Conservation (phyloP, 2,329 filamentous ascomycete species). For the Neofusicoccum cordaticola region DNA sequence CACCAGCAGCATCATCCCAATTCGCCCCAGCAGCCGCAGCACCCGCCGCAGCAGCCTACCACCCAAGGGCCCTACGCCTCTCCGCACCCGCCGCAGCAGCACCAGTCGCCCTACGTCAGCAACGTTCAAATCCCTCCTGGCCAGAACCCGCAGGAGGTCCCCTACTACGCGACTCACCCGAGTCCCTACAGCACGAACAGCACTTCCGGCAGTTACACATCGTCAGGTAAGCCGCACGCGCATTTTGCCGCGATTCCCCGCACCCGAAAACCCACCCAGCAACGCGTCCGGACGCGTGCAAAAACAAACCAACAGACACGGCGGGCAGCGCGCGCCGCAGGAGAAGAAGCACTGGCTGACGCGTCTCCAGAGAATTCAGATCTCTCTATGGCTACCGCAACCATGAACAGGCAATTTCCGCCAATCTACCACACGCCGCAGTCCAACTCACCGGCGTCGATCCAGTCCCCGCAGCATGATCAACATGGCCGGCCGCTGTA, state of each 20-base stretch:
- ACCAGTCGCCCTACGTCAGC: conserved; percentile 64
- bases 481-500: conserved; percentile 82
- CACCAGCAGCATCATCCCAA: conserved; percentile 58
- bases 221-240: conserved; percentile 51
- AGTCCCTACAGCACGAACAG: conserved; percentile 81
- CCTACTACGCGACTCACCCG: conserved; percentile 67
- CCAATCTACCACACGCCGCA: conserved; percentile 95
- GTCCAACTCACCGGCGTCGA: conserved; percentile 90
- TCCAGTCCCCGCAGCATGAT: conserved; percentile 88
- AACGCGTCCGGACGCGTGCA: conserved; percentile 6
- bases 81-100: conserved; percentile 55
- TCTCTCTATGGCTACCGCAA: conserved; percentile 61
- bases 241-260: not conserved
- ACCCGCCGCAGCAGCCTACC: conserved; percentile 55
- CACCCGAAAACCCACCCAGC: not conserved
- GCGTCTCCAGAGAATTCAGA: conserved; percentile 69
- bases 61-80: conserved; percentile 63
- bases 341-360: conserved; percentile 41
- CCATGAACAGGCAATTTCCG: conserved; percentile 72
- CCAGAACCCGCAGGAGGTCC: conserved; percentile 65
- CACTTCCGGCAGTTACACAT: conserved; percentile 78
- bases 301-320: not conserved
- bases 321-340: not conserved
- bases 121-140: conserved; percentile 60
- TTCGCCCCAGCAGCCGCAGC: conserved; percentile 58